A percentile compares a stretch with the other conserved stretches of the same genome.
Conservation (phyloP, 1,139 yeast genomes). For the Saccharomyces hybrid region DNA sequence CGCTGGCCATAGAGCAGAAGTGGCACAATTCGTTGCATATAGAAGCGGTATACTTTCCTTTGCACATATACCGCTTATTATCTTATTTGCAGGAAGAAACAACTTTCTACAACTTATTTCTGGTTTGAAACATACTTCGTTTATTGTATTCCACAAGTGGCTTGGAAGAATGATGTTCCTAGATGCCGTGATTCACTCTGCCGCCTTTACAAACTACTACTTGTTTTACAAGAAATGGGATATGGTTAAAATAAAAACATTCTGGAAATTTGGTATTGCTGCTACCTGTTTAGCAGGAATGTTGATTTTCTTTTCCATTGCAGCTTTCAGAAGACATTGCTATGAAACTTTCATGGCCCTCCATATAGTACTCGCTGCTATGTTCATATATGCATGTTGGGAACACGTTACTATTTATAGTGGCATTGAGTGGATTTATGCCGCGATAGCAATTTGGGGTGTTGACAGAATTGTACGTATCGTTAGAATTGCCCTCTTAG, state of each 20-base stretch:
- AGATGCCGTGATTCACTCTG: too few species aligned
- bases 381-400: conserved; percentile 55
- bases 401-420: conserved; percentile 44
- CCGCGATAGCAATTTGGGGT: conserved; percentile 60
- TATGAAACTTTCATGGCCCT: conserved; percentile 58
- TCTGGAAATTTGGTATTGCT: conserved; percentile 46
- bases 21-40: conserved; percentile 34
- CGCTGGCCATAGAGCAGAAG: conserved; percentile 37
- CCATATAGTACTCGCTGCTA: conserved; percentile 53
- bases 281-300: conserved; percentile 33
- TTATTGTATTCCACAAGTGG: too few species aligned
- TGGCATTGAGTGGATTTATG: conserved; percentile 42
- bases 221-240: conserved; percentile 9
- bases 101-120: too few species aligned
- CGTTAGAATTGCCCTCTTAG: conserved; percentile 39
- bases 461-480: conserved; percentile 52
- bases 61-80: conserved; percentile 43
- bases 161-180: too few species aligned
- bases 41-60: conserved; percentile 49
- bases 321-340: conserved; percentile 43
- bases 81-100: conserved; percentile 30
- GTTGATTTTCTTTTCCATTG: conserved; percentile 37
- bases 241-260: conserved; percentile 9
- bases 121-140: too few species aligned
- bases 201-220: conserved; percentile 14